Conservation (phyloP, 441 rosid species). For the Corymbia calophylla region DNA sequence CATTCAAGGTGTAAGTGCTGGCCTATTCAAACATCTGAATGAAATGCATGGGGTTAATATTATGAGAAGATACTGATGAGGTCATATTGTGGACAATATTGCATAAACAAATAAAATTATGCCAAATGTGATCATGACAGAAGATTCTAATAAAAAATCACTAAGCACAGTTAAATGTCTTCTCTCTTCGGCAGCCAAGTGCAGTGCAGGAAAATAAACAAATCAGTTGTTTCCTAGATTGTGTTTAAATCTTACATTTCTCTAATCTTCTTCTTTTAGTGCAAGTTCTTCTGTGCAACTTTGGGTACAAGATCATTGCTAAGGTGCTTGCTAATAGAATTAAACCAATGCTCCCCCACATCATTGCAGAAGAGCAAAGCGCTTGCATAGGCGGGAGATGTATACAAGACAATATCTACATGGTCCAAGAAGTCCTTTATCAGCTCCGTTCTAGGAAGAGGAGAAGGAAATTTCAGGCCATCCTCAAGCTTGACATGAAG, state of each 20-base stretch:
- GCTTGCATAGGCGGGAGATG: no score
- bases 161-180: background rate
- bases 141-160: background rate
- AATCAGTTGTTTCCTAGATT: background rate
- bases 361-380: no score
- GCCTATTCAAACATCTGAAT: background rate
- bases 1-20: background rate
- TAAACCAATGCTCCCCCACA: no score
- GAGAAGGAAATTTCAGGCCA: no score
- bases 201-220: background rate
- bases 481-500: no score
- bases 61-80: background rate
- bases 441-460: no score
- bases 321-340: no score
- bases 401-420: no score
- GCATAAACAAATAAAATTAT: background rate
- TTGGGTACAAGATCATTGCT: no score
- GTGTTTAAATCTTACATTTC: background rate
- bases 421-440: no score
- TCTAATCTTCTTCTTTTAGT: background rate
- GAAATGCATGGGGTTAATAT: background rate
- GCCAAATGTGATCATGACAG: background rate
- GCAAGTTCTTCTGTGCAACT: background rate
- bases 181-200: background rate
- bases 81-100: background rate